These are phyloP conservation scores for Epichloe hybrida DNA, from an alignment of 2,329 filamentous ascomycete species.

Conservation along the genomic window DNA sequence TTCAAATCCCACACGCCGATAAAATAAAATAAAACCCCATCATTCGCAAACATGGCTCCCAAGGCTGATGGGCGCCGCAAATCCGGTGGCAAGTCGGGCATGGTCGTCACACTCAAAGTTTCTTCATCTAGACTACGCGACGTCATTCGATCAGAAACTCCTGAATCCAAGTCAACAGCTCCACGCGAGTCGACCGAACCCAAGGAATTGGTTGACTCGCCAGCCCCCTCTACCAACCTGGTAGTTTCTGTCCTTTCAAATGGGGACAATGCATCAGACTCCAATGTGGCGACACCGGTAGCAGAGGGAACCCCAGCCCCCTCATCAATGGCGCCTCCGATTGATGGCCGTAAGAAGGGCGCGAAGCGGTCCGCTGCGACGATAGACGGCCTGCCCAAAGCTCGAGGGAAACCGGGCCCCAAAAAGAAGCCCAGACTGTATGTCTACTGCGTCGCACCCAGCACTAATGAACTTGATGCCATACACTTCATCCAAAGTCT, in stretches of 20 bases:
- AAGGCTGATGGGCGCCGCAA: slow-evolving; percentile 23
- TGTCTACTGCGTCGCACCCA: slow-evolving; percentile 27
- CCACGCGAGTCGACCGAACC: slow-evolving; percentile 17
- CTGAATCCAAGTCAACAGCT: slow-evolving; percentile 30
- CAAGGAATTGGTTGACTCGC: slow-evolving; percentile 30
- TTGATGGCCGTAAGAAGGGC: slow-evolving; percentile 55
- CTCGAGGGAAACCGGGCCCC: slow-evolving; percentile 77
- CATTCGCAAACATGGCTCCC: slow-evolving; percentile 19
- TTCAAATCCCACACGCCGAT: slow-evolving; percentile 6
- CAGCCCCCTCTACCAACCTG: slow-evolving; percentile 28
- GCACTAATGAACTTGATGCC: not conserved
- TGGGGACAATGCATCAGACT: slow-evolving; percentile 45
- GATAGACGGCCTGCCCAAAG: slow-evolving; percentile 51
- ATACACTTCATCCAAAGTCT: slow-evolving; percentile 7
- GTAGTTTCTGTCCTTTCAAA: slow-evolving; percentile 29
- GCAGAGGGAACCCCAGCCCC: slow-evolving; percentile 42
- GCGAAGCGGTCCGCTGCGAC: slow-evolving; percentile 53
- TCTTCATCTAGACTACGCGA: slow-evolving; percentile 35
- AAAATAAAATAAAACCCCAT: not conserved
- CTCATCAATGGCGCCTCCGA: slow-evolving; percentile 44
- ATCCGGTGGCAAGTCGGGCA: slow-evolving; percentile 21
- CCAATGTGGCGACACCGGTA: slow-evolving; percentile 45
- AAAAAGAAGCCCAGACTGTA: slow-evolving; percentile 96
- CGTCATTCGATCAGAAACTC: slow-evolving; percentile 30
- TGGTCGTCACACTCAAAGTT: slow-evolving; percentile 40